Evolutionary conservation across 805 yeast genomes (phyloP), one percentile per base, ranked within the genome.

Genomic region (Cyberlindnera suaveolens): DNA sequence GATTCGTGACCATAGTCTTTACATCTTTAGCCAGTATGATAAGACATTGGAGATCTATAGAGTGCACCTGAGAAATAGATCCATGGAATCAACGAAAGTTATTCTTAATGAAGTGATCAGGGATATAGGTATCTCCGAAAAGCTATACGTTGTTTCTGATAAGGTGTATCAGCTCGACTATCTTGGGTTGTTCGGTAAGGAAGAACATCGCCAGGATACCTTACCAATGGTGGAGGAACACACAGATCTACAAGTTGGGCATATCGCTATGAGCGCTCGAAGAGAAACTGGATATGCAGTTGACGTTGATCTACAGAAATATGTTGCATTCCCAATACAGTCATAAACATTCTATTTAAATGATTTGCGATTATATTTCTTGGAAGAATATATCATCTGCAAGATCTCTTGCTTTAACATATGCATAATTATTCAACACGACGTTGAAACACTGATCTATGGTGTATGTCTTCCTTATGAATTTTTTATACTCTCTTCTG

Each of bases 241-340:
- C 27, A 29, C 39, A 16, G 39, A 36, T 36, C 15, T 36, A 4
- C 39, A 36, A 29, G 29, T 36, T 17, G 20, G 13, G 11, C 49
- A 58, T 38, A 38, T 71, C 26, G 52, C 68, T 0, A 43, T 66
- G 8, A 65, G 61, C 38, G 45, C 54, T 6, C 34, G 44, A 2
- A 52, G 60, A 36, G 46, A 56, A 1, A 53, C 61, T 38, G 72
- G 70, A 5, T 66, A 70, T 46, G 49, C 71, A 10, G 48, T 71
- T n/a, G 70, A 70, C 30, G 44, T 53, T 6, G 63, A 68, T 39
- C 60, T 59, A 36, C 61, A 60, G 40, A 61, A 33, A 15, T 53
- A 45, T 37, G 20, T 27, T 1, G 38, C 46, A 6, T 48, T 48
- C 38, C 45, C 32, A 20, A 7, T 44, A 3, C 6, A 32, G n/a